Conservation (phyloP, 352 stramenopile genomes). For the Globisporangium paroecandrum region DNA sequence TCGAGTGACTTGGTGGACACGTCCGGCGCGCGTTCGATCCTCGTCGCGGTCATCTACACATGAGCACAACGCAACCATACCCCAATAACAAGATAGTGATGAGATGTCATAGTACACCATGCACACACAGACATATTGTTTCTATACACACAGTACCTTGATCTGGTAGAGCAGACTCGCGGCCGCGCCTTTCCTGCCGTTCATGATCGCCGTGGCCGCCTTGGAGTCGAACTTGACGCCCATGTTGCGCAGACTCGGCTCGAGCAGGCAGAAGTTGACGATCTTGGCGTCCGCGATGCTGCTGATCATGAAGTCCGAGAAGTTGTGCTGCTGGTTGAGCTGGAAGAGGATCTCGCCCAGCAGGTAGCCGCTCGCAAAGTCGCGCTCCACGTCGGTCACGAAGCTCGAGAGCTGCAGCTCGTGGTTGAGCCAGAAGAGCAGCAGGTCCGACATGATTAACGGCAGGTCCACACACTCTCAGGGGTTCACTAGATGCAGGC, state of each 20-base stretch:
- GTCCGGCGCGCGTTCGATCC: conserved; percentile 37
- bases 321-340: conserved; percentile 90
- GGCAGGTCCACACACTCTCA: too few species aligned
- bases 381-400: conserved; percentile 61
- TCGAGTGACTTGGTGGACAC: conserved; percentile 57
- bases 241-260: conserved; percentile 70
- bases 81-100: neutral
- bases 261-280: conserved; percentile 87
- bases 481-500: too few species aligned
- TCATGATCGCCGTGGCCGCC: conserved; percentile 79
- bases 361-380: conserved; percentile 85
- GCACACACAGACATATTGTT: neutral
- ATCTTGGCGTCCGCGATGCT: conserved; percentile 77
- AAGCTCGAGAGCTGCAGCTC: conserved; percentile 66
- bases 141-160: conserved; percentile 40
- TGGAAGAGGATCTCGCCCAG: conserved; percentile 79
- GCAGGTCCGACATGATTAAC: conserved; percentile 58
- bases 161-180: conserved; percentile 86
- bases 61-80: neutral
- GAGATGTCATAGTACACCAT: neutral
- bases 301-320: conserved; percentile 75
- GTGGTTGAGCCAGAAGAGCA: conserved; percentile 82
- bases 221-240: conserved; percentile 78
- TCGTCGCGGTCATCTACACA: conserved; percentile 37
- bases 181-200: conserved; percentile 49